These are phyloP conservation scores for Areca catechu DNA, from an alignment of 176 grass and related monocot genomes.

Conservation along the genomic window DNA sequence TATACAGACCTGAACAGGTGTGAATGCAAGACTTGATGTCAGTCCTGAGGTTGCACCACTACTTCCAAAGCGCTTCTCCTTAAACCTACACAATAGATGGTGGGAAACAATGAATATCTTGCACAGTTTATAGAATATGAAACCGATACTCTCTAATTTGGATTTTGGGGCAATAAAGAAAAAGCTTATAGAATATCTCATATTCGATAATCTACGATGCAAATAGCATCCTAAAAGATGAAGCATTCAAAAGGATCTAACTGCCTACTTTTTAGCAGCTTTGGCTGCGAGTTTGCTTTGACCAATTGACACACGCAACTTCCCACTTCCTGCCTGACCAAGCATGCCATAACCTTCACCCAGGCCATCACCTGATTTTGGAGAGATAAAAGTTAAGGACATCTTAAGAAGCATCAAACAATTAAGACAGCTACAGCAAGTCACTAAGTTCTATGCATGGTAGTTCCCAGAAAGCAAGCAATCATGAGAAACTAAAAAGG, in stretches of 20 bases:
- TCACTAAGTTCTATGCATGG: no score
- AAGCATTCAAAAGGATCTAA: constrained; percentile 3
- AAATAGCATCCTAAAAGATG: constrained; percentile 4
- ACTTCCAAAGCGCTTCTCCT: constrained; percentile 77
- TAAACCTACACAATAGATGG: constrained; percentile 48
- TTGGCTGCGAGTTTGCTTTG: constrained; percentile 53
- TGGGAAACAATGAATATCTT: no score
- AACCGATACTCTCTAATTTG: no score
- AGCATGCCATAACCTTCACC: constrained; percentile 90
- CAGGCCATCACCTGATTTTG: constrained; percentile 69
- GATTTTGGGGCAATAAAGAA: no score
- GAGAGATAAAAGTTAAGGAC: neutral
- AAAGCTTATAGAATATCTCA: no score
- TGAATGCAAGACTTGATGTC: constrained; percentile 89
- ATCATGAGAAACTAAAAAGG: no score
- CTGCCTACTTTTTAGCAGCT: constrained; percentile 62
- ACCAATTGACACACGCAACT: constrained; percentile 57
- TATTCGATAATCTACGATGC: neutral
- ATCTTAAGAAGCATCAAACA: neutral
- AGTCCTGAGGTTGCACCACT: constrained; percentile 80
- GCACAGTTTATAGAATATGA: no score
- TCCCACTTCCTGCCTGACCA: constrained; percentile 86
- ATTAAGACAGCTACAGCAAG: no score
- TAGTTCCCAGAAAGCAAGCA: no score
- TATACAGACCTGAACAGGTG: constrained; percentile 73